A percentile compares a stretch with the other conserved stretches of the same genome.
Evolutionary conservation across 2,329 filamentous ascomycete species (phyloP).

Genomic region (Alternaria novae-zelandiae): DNA sequence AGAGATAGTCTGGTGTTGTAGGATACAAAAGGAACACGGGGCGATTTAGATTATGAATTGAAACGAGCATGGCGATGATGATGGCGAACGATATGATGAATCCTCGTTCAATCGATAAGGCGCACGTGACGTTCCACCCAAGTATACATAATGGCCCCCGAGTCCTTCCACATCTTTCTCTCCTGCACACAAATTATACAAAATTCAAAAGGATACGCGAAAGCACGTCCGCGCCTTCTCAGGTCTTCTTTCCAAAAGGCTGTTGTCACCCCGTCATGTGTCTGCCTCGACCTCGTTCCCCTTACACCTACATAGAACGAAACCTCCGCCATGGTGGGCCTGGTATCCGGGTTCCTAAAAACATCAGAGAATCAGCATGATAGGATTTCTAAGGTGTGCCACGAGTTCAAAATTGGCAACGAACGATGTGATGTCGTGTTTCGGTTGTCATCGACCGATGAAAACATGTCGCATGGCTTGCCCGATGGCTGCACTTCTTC

Average conservation of each 20-base stretch:
- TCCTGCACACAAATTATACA: no score
- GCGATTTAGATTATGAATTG: no score
- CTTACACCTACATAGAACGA: background rate
- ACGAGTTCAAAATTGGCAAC: background rate
- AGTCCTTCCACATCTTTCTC: no score
- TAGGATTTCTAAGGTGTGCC: background rate
- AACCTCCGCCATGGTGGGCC: no score
- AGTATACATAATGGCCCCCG: no score
- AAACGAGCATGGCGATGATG: background rate
- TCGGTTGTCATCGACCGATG: background rate
- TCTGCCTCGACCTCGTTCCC: background rate
- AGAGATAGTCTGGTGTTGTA: slow-evolving; percentile 54
- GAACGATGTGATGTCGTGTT: background rate
- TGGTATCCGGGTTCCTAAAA: background rate
- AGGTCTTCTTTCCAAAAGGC: no score
- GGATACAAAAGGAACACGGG: background rate
- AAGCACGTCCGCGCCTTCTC: no score
- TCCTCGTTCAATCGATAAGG: no score
- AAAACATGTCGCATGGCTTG: background rate
- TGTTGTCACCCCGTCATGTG: no score
- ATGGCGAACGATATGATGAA: background rate
- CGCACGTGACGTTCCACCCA: no score
- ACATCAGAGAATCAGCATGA: background rate
- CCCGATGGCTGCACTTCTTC: background rate
- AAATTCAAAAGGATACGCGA: no score